Conservation (phyloP, 2,329 filamentous ascomycete genomes). For the Mollisia scopiformis region DNA sequence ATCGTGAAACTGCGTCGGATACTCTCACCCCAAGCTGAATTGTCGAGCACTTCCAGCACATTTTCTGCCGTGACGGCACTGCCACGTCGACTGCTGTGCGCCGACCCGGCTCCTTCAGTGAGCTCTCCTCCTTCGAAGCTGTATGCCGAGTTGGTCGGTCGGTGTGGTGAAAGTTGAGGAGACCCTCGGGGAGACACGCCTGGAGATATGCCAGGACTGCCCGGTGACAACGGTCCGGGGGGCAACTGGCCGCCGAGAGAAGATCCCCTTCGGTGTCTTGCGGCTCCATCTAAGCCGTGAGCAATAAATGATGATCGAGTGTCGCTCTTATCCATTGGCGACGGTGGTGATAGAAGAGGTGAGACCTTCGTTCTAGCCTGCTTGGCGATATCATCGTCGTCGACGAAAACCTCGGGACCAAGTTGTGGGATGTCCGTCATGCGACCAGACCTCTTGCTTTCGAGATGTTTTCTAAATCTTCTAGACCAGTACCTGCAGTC, state of each 20-base stretch:
- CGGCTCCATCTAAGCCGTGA: slow-evolving; percentile 32
- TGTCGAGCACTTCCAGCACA: slow-evolving; percentile 83
- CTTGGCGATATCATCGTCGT: slow-evolving; percentile 58
- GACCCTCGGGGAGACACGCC: slow-evolving; percentile 19
- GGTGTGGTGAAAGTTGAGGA: slow-evolving; percentile 38
- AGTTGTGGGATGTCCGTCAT: slow-evolving; percentile 81
- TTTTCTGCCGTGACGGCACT: slow-evolving; percentile 75
- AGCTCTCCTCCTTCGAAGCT: slow-evolving; percentile 33
- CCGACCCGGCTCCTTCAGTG: slow-evolving; percentile 24
- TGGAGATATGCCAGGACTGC: slow-evolving; percentile 14
- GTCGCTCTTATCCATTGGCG: slow-evolving; percentile 28
- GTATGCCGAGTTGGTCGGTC: slow-evolving; percentile 38
- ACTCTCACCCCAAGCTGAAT: slow-evolving; percentile 92
- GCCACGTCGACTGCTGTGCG: slow-evolving; percentile 59
- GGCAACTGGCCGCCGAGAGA: slow-evolving; percentile 16
- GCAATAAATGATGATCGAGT: slow-evolving; percentile 33
- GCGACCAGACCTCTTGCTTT: slow-evolving; percentile 72
- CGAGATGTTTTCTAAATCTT: slow-evolving; percentile 75
- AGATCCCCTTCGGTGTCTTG: slow-evolving; percentile 26
- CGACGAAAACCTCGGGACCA: slow-evolving; percentile 86
- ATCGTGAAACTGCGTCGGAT: slow-evolving; percentile 85
- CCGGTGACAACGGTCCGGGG: slow-evolving; percentile 24
- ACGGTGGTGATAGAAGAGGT: slow-evolving; percentile 31
- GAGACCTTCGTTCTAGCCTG: slow-evolving; percentile 21
- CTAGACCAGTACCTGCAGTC: slow-evolving; percentile 73